Base-by-base conservation (phyloP, 2,329 filamentous ascomycete species). In the Hyphodiscus sp. region DNA sequence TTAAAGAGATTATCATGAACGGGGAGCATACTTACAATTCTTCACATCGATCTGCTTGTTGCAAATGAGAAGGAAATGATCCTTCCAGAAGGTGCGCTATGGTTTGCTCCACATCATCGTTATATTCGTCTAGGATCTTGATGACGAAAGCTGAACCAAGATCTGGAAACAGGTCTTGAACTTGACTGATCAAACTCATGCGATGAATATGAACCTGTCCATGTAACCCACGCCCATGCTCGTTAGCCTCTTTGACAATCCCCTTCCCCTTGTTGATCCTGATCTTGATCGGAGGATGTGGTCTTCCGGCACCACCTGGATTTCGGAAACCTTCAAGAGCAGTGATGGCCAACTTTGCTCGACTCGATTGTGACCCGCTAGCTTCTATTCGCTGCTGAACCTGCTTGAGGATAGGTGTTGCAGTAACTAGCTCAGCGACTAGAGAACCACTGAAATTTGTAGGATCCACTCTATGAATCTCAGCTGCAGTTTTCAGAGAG, bases 161-260 rank as follows among this genome's bases (percentile, higher is more conserved):
- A 58, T 95, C 83, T 0, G 92, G 90, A 65, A 97, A 96, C 0
- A 97, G 76, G 66, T 99, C 92, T 66, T 96, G 91, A n/a, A 99
- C 79, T 68, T 95, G 89, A 0, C 87, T 87, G 49, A 97, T 83
- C 47, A 92, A 81, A 62, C 87, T 91, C 81, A 95, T 86, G 43
- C 78, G 84, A 69, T 96, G 90, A 20, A 92, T 73, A 64, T 94
- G 89, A 46, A 66, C 46, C 23, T 56, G 49, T 2, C 42, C 50
- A 42, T 58, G 45, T 46, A 49, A 20, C 29, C 23, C 46, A 33
- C 57, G 55, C 15, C 38, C 61, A 52, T 58, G 50, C 6, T 77
- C 72, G 45, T 71, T 69, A 41, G 38, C 50, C n/a, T 58, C 67
- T 2, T 52, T 52, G 10, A 66, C 69, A 57, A 68, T 70, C 6